Evolutionary conservation across 345 rosid genomes (phyloP).

Genomic region (Lepidium aucheri): DNA sequence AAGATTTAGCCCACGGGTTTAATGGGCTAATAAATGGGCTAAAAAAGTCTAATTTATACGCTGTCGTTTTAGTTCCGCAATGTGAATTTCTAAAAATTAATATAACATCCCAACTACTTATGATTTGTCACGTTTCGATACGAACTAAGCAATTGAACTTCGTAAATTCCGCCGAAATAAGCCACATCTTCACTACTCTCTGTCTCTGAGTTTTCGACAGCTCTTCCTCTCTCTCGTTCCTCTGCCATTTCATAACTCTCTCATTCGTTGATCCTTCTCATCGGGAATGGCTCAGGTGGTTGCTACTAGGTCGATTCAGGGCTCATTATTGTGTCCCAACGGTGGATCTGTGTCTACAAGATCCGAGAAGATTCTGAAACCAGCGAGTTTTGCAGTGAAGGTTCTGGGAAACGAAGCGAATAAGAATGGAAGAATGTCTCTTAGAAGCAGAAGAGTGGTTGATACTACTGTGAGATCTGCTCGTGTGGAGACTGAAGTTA

Average conservation of each 20-base stretch:
- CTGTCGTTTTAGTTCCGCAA: background rate
- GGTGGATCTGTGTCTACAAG: slow-evolving; percentile 44
- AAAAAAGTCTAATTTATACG: background rate
- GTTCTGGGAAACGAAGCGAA: slow-evolving; percentile 26
- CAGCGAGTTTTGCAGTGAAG: slow-evolving; percentile 44
- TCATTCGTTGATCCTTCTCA: background rate
- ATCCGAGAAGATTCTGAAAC: slow-evolving; percentile 37
- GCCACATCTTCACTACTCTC: background rate
- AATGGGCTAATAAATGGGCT: background rate
- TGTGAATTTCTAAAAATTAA: background rate
- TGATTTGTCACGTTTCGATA: slow-evolving; percentile 48
- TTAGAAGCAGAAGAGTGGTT: slow-evolving; percentile 29
- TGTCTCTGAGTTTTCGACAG: background rate
- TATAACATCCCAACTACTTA: background rate
- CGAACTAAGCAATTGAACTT: slow-evolving; percentile 37
- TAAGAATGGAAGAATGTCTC: slow-evolving; percentile 17
- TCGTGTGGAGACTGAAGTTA: slow-evolving; percentile 46
- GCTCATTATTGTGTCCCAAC: slow-evolving; percentile 33
- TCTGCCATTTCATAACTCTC: background rate
- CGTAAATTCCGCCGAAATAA: slow-evolving; percentile 40
- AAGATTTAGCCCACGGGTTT: background rate
- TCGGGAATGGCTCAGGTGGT: slow-evolving; percentile 68
- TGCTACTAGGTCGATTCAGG: slow-evolving; percentile 58
- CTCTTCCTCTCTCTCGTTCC: background rate
- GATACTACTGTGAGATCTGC: slow-evolving; percentile 45